Base-by-base conservation (phyloP, 148 eudicot genomes). In the Rhododendron simsii region DNA sequence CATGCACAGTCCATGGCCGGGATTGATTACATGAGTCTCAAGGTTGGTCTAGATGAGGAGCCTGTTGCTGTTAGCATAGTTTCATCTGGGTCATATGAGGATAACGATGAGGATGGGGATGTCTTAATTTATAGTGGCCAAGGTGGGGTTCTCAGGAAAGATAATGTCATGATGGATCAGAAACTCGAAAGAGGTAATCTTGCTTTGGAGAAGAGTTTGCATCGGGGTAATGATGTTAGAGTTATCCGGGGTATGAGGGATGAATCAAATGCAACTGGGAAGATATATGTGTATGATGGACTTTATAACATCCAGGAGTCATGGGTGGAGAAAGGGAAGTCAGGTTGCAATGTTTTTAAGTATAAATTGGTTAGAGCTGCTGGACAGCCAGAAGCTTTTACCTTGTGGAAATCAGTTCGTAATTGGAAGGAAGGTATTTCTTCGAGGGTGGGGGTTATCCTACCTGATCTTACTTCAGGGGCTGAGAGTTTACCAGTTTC, bases 1-100 rank as follows among this genome's bases (percentile, higher is more conserved):
- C 99, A 97, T 89, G 92, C 98, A n/a, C 99, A 93, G 7, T 91
- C 93, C 33, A 95, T 95, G 99, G 98, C 93, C 84, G 99, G 99
- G 61, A 97, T 97, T 71, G 99, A 97, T 89, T 97, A 94, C 80
- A 89, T 95, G 91, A 77, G 86, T 85, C 85, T 91, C 67, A 93
- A 86, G 86, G 13, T 86, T 53, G 90, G 88, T 23, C 47, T 48
- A 23, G 94, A 92, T 73, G 98, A 96, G 41, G 99, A 96, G 81
- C 95, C 98, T 26, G 73, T 96, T 16, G 98, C 98, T 80, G 95
- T 97, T 16, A 93, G 98, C 86, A 91, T 97, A 57, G 99, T 97
- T 44, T 93, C 99, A 8, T 92, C 98, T 18, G 99, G 96, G 82
- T 96, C 94, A 63, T 97, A 97, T 82, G 99, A 94, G 80, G 98